Base-by-base conservation (phyloP, 108 stramenopile genomes). In the Cyclotella kingstonii region DNA sequence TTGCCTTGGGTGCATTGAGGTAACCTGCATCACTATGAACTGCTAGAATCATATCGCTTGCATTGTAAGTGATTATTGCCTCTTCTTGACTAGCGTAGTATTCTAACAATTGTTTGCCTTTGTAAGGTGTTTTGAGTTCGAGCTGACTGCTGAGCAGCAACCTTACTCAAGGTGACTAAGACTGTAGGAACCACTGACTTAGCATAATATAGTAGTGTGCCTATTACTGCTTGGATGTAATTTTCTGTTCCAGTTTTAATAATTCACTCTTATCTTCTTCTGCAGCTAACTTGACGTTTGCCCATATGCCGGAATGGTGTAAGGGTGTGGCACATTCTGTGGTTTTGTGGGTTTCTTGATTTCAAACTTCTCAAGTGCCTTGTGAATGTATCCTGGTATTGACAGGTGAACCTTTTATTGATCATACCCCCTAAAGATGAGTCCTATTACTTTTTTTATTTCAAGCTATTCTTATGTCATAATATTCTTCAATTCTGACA, bases 371-470 rank as follows among this genome's bases (percentile, higher is more conserved):
- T 2, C 12, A 11, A 51, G 50, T 23, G 50, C 50, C 30, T 51
- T 51, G 7, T 30, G 10, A 17, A 57, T 38, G 9, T 57, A 41
- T 22, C 36, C 56, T 18, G 56, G 56, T 38, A 57, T 57, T n/a
- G 11, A 54, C 2, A 54, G 53, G 27, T 35, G 9, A 2, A 27
- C 22, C 2, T 7, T n/a, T 14, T 29, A 5, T 31, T 14, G 11
- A 3, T 54, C 23, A 17, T 57, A 57, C 12, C 41, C 36, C 56
- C 56, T 14, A 14, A 57, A 9, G 9, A 26, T 22, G 11, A 57
- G 38, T 35, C 56, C 38, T 2, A 57, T 29, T 23, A 40, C 38
- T 3, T 18, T 2, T 54, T 31, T 19, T 11, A 26, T 29, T 11
- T 28, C 27, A 26, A 26, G 33, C 10, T 57, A 35, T 2, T 12